A percentile compares a stretch with the other conserved stretches of the same genome.
Evolutionary conservation across 2,329 filamentous ascomycete species (phyloP).

Genomic region (Aspergillus viridinutans): DNA sequence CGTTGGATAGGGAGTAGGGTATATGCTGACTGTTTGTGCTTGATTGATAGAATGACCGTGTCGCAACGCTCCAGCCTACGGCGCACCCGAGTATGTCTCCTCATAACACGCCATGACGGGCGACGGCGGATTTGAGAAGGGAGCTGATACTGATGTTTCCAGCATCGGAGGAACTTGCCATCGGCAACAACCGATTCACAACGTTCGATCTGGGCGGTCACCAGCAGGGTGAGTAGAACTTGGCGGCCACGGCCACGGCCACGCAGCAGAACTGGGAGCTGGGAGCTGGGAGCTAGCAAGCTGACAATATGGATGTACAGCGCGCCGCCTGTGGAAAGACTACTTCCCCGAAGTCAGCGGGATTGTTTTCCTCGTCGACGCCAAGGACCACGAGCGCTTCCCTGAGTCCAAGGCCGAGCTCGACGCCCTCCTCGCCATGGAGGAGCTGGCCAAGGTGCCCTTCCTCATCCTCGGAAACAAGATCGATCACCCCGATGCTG

Average conservation of each 20-base stretch:
- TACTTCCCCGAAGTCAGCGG: constrained; percentile 96
- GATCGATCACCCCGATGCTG: constrained; percentile 95
- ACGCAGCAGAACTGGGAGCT: background rate
- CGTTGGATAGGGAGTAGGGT: background rate
- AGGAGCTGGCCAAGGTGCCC: constrained; percentile 91
- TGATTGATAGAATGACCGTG: constrained; percentile 73
- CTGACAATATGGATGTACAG: constrained; percentile 36
- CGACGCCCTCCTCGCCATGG: constrained; percentile 91
- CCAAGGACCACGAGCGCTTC: constrained; percentile 95
- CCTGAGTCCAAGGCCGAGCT: constrained; percentile 94
- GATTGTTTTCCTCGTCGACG: constrained; percentile 96
- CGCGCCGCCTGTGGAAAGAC: constrained; percentile 91
- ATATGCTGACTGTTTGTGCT: background rate
- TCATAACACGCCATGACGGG: background rate
- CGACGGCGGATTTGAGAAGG: constrained; percentile 1
- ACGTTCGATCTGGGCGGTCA: constrained; percentile 92
- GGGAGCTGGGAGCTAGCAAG: background rate
- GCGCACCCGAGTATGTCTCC: constrained; percentile 75
- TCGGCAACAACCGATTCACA: constrained; percentile 90
- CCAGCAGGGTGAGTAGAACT: constrained; percentile 65
- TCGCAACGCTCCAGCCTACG: constrained; percentile 84
- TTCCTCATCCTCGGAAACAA: constrained; percentile 98
- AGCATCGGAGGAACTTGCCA: constrained; percentile 88
- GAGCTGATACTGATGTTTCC: constrained; percentile 13
- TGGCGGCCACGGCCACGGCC: too few species aligned